These are phyloP conservation scores for Skeletonema grethae DNA, from an alignment of 108 stramenopile species.

Conservation along the genomic window DNA sequence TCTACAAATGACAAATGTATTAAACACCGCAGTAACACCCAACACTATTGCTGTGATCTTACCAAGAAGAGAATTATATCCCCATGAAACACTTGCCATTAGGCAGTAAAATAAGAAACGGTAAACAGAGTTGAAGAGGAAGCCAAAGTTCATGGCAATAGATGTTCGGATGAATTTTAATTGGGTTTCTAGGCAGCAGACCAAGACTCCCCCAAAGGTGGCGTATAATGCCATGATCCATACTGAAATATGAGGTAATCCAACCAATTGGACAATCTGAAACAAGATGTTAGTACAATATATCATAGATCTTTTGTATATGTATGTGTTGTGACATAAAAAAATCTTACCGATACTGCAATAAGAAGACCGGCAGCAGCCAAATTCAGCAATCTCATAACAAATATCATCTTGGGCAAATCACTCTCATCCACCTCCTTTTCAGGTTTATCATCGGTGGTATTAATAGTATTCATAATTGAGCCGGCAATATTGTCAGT, in stretches of 20 bases:
- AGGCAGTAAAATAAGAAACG: conserved; percentile 83
- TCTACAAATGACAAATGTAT: conserved; percentile 80
- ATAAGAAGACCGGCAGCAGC: conserved; percentile 67
- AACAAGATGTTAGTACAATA: background rate
- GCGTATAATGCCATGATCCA: conserved; percentile 82
- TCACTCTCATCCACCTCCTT: conserved; percentile 59
- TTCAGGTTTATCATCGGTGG: conserved; percentile 4
- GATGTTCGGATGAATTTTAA: conserved; percentile 84
- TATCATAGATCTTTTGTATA: background rate
- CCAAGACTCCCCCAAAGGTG: conserved; percentile 70
- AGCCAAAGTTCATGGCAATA: conserved; percentile 91
- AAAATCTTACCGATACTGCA: conserved; percentile 60
- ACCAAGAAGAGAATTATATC: conserved; percentile 52
- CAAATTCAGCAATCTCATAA: conserved; percentile 78
- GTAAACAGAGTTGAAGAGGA: conserved; percentile 80
- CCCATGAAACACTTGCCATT: conserved; percentile 68
- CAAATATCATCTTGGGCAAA: conserved; percentile 70
- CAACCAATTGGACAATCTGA: conserved; percentile 57
- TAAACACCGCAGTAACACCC: conserved; percentile 72
- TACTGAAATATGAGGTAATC: conserved; percentile 53
- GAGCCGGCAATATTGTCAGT: conserved; percentile 46
- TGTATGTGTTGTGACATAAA: background rate
- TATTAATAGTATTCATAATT: conserved; percentile 15
- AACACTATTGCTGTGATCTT: conserved; percentile 54
- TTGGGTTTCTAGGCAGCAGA: conserved; percentile 90